Conservation (phyloP, 176 grass and related monocot species). For the Aegilops sharonensis region DNA sequence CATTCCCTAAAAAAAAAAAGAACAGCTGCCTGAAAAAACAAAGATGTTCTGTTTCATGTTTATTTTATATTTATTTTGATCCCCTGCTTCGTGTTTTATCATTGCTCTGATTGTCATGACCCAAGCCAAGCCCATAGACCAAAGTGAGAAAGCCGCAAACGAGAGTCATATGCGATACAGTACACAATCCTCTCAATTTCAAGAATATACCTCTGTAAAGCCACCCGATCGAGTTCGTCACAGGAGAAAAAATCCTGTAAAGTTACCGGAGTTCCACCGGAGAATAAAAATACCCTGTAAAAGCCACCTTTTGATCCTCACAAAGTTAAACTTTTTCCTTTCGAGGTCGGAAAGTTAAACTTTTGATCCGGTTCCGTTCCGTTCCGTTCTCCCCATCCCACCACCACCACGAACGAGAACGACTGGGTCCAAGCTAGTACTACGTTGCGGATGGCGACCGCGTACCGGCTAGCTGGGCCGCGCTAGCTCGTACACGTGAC, state of each 20-base stretch:
- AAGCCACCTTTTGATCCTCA: background rate
- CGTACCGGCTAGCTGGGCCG: background rate
- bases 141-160: background rate
- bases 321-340: background rate
- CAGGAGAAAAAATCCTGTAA: background rate
- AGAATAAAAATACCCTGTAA: background rate
- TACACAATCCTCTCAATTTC: background rate
- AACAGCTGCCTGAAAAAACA: no score
- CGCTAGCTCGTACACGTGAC: background rate
- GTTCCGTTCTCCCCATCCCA: no score
- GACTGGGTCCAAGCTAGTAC: background rate
- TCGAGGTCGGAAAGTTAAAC: background rate
- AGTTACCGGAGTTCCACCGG: background rate
- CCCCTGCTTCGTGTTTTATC: no score
- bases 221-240: background rate
- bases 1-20: no score
- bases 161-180: background rate
- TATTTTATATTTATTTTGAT: no score
- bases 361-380: background rate
- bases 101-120: no score
- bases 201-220: background rate
- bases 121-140: no score
- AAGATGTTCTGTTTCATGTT: no score
- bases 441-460: conserved; percentile 1
- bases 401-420: no score